Conservation (phyloP, 345 rosid species). For the Sisymbrium irio region DNA sequence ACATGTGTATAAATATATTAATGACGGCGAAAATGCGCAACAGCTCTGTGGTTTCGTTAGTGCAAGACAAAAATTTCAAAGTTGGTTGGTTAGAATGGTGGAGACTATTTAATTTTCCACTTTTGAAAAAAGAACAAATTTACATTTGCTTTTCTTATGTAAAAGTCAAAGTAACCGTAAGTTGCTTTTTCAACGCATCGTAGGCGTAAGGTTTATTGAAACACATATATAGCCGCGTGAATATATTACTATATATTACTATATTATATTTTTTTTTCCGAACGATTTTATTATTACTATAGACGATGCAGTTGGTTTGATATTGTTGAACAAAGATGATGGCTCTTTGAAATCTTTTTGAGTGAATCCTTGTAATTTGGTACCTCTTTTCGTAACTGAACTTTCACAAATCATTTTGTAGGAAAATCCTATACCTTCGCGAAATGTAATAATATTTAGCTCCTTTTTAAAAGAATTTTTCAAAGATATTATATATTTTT, state of each 20-base stretch:
- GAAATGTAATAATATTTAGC: not conserved
- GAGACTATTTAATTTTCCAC: slow-evolving; percentile 13
- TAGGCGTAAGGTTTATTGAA: not conserved
- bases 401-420: not conserved
- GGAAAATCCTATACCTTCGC: not conserved
- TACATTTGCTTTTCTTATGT: slow-evolving; percentile 1
- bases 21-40: slow-evolving; percentile 25
- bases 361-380: not conserved
- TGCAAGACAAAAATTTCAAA: slow-evolving; percentile 23
- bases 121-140: slow-evolving; percentile 1
- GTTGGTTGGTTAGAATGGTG: slow-evolving; percentile 33
- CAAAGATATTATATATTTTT: no score
- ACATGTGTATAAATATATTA: not conserved
- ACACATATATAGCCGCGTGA: no score
- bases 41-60: slow-evolving; percentile 34
- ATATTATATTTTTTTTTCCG: not conserved
- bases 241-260: no score
- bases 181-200: slow-evolving; percentile 8
- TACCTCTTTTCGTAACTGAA: not conserved
- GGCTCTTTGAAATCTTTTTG: not conserved
- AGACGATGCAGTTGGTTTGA: slow-evolving; percentile 6
- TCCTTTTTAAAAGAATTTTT: not conserved
- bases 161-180: slow-evolving; percentile 24
- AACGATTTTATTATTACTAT: not conserved
- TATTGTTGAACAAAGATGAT: slow-evolving; percentile 20